Evolutionary conservation across 306 rosid species (phyloP), one percentile per base, ranked within the genome.

Genomic region (Malus fusca): DNA sequence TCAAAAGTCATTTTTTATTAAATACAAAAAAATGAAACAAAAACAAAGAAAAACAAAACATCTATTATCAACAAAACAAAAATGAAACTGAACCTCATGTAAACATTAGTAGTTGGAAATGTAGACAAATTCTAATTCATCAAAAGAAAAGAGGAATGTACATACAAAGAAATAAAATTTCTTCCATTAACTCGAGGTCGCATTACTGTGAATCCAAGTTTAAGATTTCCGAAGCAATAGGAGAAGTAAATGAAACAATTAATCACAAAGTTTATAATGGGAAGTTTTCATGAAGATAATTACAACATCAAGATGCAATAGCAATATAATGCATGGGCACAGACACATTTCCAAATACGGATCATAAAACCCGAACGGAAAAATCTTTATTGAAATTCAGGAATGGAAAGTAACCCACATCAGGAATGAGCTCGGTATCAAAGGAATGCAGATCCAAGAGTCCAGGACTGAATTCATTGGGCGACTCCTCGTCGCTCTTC

Each of bases 381-480:
- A 60, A 25, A 13, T 71, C 46, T 26, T 35, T 69, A 70, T 43
- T 48, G 67, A 68, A 78, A 73, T 66, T 67, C n/a, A 72, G 64
- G 59, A 78, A 73, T 66, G 70, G 26, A 72, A 72, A 59, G 40
- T 60, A 40, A 31, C 68, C 56, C 69, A 96, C 99, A 89, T 96
- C 97, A 58, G 99, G 91, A 51, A 96, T 82, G 84, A 96, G 93
- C 83, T 92, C 98, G 8, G 99, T 92, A 81, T 96, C 98, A 55
- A 89, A 84, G 3, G 99, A 90, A 84, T 96, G 98, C 90, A 96
- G 91, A 88, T 96, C 99, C 86, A 96, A 74, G 59, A 96, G 88
- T 44, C 99, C 99, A 33, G 99, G 99, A 78, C 99, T 96, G 82
- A 87, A 89, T 81, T 96, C 97, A 79, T 69, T 89, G 4, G 94